Percentiles rank a stretch among this genome's conserved stretches.
Conservation (phyloP, 495 filamentous ascomycete species). For the Letharia lupina region DNA sequence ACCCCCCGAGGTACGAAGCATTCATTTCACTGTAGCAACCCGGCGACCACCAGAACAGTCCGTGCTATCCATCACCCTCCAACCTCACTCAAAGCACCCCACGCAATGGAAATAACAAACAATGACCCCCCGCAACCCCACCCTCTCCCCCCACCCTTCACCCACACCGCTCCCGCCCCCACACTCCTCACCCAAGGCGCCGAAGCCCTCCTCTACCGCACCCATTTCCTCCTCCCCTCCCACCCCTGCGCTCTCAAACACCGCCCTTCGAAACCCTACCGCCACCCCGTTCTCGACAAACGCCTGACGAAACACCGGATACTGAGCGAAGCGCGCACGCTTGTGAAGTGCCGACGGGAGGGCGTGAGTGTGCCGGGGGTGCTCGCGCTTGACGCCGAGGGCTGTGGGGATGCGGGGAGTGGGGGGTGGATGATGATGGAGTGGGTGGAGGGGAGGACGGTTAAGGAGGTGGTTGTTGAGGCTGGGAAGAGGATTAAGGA, state of each 20-base stretch:
- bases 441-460: constrained; percentile 71
- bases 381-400: constrained; percentile 62
- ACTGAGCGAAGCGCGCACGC: constrained; percentile 75
- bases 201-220: constrained; percentile 88
- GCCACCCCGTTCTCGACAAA: constrained; percentile 82
- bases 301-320: constrained; percentile 81
- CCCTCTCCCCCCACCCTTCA: constrained; percentile 60
- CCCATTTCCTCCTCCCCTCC: constrained; percentile 62
- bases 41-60: neutral
- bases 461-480: constrained; percentile 57
- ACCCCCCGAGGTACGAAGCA: no score
- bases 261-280: constrained; percentile 86
- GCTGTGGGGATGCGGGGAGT: constrained; percentile 35
- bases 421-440: constrained; percentile 82
- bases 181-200: constrained; percentile 80
- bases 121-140: constrained; percentile 44
- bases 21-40: neutral
- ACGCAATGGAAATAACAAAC: neutral
- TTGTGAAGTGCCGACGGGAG: constrained; percentile 64
- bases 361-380: constrained; percentile 73
- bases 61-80: no score
- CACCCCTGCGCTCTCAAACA: constrained; percentile 79
- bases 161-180: constrained; percentile 46
- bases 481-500: constrained; percentile 46
- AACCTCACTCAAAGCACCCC: neutral